phyloP scores from a whole-genome alignment of 2,329 filamentous ascomycete species.

The Cyphellophora attinorum region DNA sequence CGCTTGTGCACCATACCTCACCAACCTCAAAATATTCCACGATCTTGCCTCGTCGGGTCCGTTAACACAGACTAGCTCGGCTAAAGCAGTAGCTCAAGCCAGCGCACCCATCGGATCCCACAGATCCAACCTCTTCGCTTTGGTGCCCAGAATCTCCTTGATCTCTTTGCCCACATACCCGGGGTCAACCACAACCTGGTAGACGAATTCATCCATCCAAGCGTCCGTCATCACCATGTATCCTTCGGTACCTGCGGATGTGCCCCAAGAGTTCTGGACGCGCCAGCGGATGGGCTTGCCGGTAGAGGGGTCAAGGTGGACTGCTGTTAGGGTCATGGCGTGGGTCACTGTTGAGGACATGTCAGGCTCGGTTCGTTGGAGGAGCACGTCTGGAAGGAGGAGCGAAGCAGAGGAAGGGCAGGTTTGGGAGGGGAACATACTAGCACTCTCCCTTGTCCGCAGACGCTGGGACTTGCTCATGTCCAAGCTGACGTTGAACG shows the following conservation, averaged over 20 bases:
- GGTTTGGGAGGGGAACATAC: too few species aligned
- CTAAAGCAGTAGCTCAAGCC: too few species aligned
- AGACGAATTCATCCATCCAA: slow-evolving; percentile 73
- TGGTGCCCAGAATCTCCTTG: slow-evolving; percentile 58
- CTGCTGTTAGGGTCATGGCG: slow-evolving; percentile 82
- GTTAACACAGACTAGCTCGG: too few species aligned
- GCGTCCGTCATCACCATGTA: slow-evolving; percentile 85
- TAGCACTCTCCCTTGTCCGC: slow-evolving; percentile 60
- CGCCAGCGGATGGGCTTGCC: slow-evolving; percentile 63
- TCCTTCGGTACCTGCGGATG: slow-evolving; percentile 59
- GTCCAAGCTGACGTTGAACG: slow-evolving; percentile 66
- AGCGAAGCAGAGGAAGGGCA: too few species aligned
- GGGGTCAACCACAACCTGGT: slow-evolving; percentile 76
- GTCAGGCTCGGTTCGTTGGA: too few species aligned
- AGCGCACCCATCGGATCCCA: slow-evolving; percentile 76
- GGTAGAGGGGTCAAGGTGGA: slow-evolving; percentile 66
- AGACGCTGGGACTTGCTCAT: slow-evolving; percentile 70
- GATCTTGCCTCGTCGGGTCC: too few species aligned
- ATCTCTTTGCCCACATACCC: slow-evolving; percentile 57
- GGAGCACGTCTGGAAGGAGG: too few species aligned
- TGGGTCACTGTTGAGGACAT: too few species aligned
- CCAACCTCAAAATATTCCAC: too few species aligned
- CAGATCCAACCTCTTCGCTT: slow-evolving; percentile 60
- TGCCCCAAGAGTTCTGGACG: slow-evolving; percentile 80
- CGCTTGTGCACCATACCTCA: too few species aligned